These are phyloP conservation scores for Eucalyptus decipiens DNA, from an alignment of 345 rosid genomes.

Conservation along the genomic window DNA sequence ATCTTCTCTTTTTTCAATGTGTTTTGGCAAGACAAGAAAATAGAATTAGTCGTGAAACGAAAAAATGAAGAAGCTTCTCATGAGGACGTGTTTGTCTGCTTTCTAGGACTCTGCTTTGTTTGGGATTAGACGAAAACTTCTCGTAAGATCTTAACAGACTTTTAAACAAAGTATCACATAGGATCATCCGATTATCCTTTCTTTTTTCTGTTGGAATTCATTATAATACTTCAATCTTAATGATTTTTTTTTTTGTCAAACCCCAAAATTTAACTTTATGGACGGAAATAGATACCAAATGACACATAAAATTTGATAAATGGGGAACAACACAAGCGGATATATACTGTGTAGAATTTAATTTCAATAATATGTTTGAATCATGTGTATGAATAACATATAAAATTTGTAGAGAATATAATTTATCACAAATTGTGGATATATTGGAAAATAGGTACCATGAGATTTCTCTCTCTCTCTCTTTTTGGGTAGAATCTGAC, in stretches of 20 bases:
- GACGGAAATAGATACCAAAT: fast-evolving
- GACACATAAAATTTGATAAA: background rate
- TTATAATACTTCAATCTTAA: background rate
- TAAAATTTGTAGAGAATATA: background rate
- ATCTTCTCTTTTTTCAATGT: background rate
- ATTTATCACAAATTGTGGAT: background rate
- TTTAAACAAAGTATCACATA: background rate
- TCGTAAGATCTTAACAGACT: background rate
- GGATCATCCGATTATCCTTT: background rate
- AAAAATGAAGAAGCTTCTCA: background rate
- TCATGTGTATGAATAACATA: fast-evolving
- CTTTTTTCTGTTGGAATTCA: background rate
- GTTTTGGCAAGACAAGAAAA: background rate
- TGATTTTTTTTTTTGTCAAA: background rate
- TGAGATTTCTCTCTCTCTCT: background rate
- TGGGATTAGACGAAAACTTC: background rate
- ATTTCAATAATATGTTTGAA: background rate
- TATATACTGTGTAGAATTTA: fast-evolving
- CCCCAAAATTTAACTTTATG: fast-evolving
- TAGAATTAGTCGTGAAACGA: background rate
- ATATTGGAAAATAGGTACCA: background rate
- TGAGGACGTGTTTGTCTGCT: background rate
- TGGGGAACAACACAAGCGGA: background rate
- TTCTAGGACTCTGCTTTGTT: background rate
- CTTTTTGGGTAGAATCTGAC: background rate